A percentile compares a stretch with the other conserved stretches of the same genome.
phyloP scores from a whole-genome alignment of 148 eudicot genomes.

The Rhododendron kiyosumense region DNA sequence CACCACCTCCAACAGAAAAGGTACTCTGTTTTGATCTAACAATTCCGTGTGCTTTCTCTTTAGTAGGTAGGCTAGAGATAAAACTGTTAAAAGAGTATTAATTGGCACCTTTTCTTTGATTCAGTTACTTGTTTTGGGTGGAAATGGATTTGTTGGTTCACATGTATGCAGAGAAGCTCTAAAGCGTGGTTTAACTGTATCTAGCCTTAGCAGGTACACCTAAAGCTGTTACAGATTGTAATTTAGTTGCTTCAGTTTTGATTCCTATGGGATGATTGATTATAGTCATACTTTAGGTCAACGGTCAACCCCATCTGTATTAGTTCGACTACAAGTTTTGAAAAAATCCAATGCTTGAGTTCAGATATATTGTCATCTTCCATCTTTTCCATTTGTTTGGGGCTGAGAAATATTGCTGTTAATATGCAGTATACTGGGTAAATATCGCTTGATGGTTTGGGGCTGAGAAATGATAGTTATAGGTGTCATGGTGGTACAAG shows the following conservation, averaged over 20 bases:
- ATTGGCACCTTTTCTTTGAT: conserved; percentile 16
- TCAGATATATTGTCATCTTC: background rate
- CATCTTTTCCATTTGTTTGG: background rate
- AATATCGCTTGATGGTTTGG: background rate
- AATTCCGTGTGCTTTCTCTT: background rate
- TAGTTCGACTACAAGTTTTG: background rate
- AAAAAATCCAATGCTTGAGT: background rate
- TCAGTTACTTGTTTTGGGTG: conserved; percentile 61
- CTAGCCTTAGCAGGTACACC: conserved; percentile 57
- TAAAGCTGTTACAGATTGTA: background rate
- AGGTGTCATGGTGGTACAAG: background rate
- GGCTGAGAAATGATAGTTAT: background rate
- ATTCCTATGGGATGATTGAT: background rate
- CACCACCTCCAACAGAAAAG: conserved; percentile 59
- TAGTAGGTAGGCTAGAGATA: background rate
- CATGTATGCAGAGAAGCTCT: conserved; percentile 60
- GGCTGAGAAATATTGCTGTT: background rate
- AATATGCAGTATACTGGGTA: background rate
- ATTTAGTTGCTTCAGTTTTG: background rate
- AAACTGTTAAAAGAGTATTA: background rate
- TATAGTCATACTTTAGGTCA: background rate
- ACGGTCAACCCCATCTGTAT: background rate
- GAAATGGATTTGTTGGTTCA: conserved; percentile 67
- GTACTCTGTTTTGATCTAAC: conserved; percentile 11
- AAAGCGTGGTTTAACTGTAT: conserved; percentile 48